Conservation (phyloP, 352 stramenopile genomes). For the Plasmopara halstedii region DNA sequence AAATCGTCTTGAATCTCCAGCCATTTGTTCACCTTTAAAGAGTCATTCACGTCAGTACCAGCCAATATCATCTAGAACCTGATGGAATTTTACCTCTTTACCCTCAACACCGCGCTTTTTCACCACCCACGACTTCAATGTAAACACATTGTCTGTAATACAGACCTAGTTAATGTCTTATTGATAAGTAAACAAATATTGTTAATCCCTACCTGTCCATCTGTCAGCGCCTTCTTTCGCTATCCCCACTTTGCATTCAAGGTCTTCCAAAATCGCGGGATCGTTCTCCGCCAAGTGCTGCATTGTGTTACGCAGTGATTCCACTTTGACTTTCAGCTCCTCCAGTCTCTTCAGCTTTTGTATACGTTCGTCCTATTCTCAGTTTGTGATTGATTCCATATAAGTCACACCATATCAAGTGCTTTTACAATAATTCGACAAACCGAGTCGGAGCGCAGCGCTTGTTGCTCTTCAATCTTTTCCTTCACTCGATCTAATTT, state of each 20-base stretch:
- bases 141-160: slow-evolving; percentile 83
- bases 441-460: slow-evolving; percentile 52
- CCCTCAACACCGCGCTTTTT: slow-evolving; percentile 65
- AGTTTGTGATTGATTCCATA: background rate
- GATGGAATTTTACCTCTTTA: slow-evolving; percentile 32
- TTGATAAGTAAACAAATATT: background rate
- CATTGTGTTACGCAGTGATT: slow-evolving; percentile 41
- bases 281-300: slow-evolving; percentile 71
- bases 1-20: slow-evolving; percentile 83
- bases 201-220: slow-evolving; percentile 48
- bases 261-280: slow-evolving; percentile 50
- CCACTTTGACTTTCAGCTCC: slow-evolving; percentile 28
- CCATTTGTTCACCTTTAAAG: slow-evolving; percentile 71
- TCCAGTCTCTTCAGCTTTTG: slow-evolving; percentile 33
- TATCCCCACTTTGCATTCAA: slow-evolving; percentile 50
- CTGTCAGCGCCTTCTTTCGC: slow-evolving; percentile 66
- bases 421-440: background rate
- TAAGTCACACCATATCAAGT: background rate
- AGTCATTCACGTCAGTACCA: background rate
- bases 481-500: slow-evolving; percentile 46
- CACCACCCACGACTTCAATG: slow-evolving; percentile 70
- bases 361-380: slow-evolving; percentile 47
- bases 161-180: background rate
- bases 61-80: background rate
- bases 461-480: slow-evolving; percentile 42